Percentiles rank a stretch among this genome's conserved stretches.
These are phyloP conservation scores for Dalbergia cultrata DNA, from an alignment of 306 rosid species.

Conservation along the genomic window DNA sequence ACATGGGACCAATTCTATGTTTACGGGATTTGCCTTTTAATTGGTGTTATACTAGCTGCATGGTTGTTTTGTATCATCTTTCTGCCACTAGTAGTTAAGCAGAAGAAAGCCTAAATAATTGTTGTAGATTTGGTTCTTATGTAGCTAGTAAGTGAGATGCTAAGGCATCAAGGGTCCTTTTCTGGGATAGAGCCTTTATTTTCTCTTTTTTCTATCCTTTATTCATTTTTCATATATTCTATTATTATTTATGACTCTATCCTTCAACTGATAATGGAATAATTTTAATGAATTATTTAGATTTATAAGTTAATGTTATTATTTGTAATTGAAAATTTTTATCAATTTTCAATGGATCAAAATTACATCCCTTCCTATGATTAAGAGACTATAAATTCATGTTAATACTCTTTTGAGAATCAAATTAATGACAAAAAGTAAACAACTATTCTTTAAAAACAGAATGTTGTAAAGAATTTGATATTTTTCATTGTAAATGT, in stretches of 20 bases:
- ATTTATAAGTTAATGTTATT: background rate
- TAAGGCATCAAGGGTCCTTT: constrained; percentile 3
- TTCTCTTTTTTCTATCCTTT: background rate
- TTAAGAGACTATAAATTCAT: too few species aligned
- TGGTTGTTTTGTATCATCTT: constrained; percentile 75
- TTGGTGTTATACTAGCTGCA: constrained; percentile 77
- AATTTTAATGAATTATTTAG: background rate
- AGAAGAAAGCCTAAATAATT: constrained; percentile 67
- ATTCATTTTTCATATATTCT: background rate
- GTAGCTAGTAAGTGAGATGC: background rate
- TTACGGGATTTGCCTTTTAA: constrained; percentile 85
- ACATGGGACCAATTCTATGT: constrained; percentile 94
- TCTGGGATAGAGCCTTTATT: background rate
- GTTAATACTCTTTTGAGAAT: too few species aligned
- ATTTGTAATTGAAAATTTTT: too few species aligned
- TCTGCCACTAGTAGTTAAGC: constrained; percentile 57
- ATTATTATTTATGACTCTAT: background rate
- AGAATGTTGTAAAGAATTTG: too few species aligned
- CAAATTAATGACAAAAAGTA: too few species aligned
- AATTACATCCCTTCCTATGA: too few species aligned
- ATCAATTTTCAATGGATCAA: too few species aligned
- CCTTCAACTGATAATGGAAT: background rate
- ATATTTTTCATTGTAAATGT: too few species aligned
- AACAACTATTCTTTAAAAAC: too few species aligned
- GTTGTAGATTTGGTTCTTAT: constrained; percentile 10